Conservation (phyloP, 805 yeast genomes). For the Jamesozyma rosinii region DNA sequence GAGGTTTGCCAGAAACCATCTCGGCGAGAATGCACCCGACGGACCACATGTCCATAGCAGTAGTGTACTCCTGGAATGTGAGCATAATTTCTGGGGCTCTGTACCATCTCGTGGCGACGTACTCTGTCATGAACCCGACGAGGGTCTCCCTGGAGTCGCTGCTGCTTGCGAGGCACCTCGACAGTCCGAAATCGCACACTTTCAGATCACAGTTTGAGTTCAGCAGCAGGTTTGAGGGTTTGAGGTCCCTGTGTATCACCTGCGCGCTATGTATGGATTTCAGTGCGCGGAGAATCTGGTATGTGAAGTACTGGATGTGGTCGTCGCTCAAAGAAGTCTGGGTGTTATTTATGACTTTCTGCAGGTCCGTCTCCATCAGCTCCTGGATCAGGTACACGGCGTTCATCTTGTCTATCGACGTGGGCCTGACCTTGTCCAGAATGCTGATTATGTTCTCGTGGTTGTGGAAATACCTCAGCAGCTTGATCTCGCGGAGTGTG, state of each 20-base stretch:
- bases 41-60: constrained; percentile 75
- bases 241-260: constrained; percentile 68
- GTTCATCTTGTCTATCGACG: constrained; percentile 46
- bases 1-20: constrained; percentile 49
- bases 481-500: constrained; percentile 60
- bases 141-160: constrained; percentile 36
- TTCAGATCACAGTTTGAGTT: constrained; percentile 67
- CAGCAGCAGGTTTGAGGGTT: constrained; percentile 61
- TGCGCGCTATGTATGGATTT: constrained; percentile 64
- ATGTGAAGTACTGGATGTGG: constrained; percentile 60
- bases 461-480: constrained; percentile 50
- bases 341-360: constrained; percentile 46
- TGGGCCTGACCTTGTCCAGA: constrained; percentile 58
- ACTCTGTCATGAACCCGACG: constrained; percentile 59
- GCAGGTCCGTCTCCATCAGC: constrained; percentile 67
- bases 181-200: constrained; percentile 71
- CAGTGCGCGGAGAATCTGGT: constrained; percentile 61
- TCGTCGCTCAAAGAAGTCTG: constrained; percentile 43
- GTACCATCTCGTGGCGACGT: constrained; percentile 81
- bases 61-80: constrained; percentile 59
- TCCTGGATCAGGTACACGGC: constrained; percentile 74
- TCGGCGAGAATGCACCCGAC: constrained; percentile 74
- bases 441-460: constrained; percentile 69
- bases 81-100: constrained; percentile 80
- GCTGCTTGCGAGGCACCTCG: constrained; percentile 42